These are phyloP conservation scores for Pleurotus djamor DNA, from an alignment of 768 basidiomycete species.

Conservation along the genomic window DNA sequence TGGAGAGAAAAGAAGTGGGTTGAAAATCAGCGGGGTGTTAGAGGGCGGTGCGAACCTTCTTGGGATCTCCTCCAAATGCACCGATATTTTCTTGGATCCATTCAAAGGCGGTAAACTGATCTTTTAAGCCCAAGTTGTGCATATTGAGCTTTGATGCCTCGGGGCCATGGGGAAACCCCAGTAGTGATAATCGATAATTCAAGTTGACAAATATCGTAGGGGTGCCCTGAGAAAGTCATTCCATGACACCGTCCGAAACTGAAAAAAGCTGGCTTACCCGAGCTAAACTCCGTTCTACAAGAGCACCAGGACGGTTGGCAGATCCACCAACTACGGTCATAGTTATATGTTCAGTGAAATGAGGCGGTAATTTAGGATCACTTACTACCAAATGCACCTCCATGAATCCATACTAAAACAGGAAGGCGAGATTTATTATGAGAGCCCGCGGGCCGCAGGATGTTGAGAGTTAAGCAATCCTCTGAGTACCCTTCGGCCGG, in stretches of 20 bases:
- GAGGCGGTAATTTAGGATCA: no score
- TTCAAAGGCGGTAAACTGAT: conserved; percentile 34
- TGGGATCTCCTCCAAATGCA: conserved; percentile 53
- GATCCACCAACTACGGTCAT: no score
- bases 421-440: conserved; percentile 24
- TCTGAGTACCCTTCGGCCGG: conserved; percentile 25
- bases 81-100: conserved; percentile 56
- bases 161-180: conserved; percentile 40
- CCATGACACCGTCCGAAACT: neutral
- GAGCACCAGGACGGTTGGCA: no score
- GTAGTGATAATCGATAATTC: conserved; percentile 41
- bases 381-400: no score
- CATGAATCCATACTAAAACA: conserved; percentile 32
- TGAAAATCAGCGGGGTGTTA: neutral
- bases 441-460: conserved; percentile 30
- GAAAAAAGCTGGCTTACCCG: conserved; percentile 12
- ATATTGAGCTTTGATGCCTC: conserved; percentile 30
- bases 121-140: conserved; percentile 37
- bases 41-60: conserved; percentile 24
- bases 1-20: conserved; percentile 6
- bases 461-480: conserved; percentile 44
- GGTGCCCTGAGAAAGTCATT: conserved; percentile 17
- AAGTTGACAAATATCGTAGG: conserved; percentile 42
- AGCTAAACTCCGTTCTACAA: conserved; percentile 8
- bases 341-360: no score